Evolutionary conservation across 768 basidiomycete genomes (phyloP).

Genomic region (Leccinum rimulosum): DNA sequence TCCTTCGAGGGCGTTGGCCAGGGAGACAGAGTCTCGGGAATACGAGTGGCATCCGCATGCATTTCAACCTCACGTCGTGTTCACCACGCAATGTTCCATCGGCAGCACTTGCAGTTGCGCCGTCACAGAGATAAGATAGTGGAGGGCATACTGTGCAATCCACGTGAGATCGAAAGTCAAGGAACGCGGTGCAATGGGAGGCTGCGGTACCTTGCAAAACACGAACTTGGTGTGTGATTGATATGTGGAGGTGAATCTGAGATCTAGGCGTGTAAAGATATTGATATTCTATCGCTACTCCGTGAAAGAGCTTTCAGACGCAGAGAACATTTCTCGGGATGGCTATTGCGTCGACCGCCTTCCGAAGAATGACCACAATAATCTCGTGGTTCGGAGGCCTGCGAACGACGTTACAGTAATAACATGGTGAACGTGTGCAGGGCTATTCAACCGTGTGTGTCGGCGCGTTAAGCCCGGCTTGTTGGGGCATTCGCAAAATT

Average conservation of each 20-base stretch:
- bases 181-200: conserved; percentile 26
- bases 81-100: neutral
- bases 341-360: conserved; percentile 10
- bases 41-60: conserved; percentile 40
- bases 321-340: conserved; percentile 22
- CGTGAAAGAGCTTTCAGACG: conserved; percentile 20
- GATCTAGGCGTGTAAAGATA: conserved; percentile 24
- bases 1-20: conserved; percentile 32
- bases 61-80: conserved; percentile 23
- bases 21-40: conserved; percentile 25
- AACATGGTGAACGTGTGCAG: neutral
- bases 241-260: conserved; percentile 22
- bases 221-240: conserved; percentile 23
- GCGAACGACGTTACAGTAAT: neutral
- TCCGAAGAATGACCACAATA: conserved; percentile 15
- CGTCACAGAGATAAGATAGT: conserved; percentile 20
- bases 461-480: neutral
- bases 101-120: neutral
- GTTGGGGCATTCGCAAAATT: neutral
- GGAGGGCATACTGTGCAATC: conserved; percentile 27
- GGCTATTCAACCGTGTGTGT: neutral
- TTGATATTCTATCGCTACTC: conserved; percentile 15
- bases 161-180: conserved; percentile 31
- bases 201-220: conserved; percentile 1
- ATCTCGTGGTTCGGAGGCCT: conserved; percentile 25